Percentiles rank a stretch among this genome's conserved stretches.
These are phyloP conservation scores for Iris macrosiphon DNA, from an alignment of 106 monocot genomes.

Conservation along the genomic window DNA sequence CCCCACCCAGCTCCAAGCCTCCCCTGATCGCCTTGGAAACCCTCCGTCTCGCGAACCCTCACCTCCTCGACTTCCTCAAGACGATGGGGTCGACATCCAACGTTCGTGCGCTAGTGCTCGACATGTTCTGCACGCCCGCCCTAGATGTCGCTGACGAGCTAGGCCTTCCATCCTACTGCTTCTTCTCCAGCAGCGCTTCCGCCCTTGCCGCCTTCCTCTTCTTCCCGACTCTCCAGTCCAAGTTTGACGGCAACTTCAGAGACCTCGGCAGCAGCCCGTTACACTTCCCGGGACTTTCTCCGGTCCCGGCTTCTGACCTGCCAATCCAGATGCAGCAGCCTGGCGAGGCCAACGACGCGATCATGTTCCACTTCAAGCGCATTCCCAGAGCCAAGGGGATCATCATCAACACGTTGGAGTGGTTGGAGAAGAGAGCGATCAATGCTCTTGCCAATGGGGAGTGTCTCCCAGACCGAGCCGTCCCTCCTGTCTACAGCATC, in stretches of 20 bases:
- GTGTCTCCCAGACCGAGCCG: neutral
- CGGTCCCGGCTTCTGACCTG: slow-evolving; percentile 19
- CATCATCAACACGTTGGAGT: slow-evolving; percentile 44
- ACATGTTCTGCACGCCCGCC: slow-evolving; percentile 1
- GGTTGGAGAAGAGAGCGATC: slow-evolving; percentile 25
- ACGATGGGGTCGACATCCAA: neutral
- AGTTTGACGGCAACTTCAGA: slow-evolving; percentile 3
- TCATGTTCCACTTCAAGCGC: neutral
- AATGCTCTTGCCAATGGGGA: slow-evolving; percentile 19
- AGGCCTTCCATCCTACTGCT: neutral
- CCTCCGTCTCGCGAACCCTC: neutral
- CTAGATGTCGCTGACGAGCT: slow-evolving; percentile 1
- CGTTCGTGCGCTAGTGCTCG: slow-evolving; percentile 5
- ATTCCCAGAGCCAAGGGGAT: slow-evolving; percentile 16
- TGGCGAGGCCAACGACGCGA: neutral
- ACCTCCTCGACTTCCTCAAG: neutral
- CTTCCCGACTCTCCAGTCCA: slow-evolving; percentile 10
- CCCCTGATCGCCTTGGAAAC: neutral
- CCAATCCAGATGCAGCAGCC: slow-evolving; percentile 5
- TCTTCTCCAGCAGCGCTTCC: neutral
- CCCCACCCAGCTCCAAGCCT: neutral
- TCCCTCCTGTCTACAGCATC: slow-evolving; percentile 10
- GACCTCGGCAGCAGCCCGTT: slow-evolving; percentile 11
- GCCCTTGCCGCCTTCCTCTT: neutral
- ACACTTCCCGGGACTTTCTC: slow-evolving; percentile 18